Conservation (phyloP, 2,329 filamentous ascomycete genomes). For the Emmonsiellopsis sp. region DNA sequence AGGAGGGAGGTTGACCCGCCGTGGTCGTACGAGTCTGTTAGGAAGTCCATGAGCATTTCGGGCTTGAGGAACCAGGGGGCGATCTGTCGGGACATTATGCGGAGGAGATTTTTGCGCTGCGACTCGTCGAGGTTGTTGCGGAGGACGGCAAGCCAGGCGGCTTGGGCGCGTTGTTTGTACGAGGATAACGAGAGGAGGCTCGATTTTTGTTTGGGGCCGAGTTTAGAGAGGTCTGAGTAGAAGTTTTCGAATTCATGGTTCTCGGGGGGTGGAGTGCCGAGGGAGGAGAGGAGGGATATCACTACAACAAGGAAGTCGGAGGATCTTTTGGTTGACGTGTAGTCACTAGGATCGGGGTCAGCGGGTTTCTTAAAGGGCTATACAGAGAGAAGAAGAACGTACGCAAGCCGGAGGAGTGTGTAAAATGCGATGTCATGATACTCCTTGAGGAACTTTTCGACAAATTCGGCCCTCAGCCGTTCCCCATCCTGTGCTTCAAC, state of each 20-base stretch:
- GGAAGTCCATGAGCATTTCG: constrained; percentile 87
- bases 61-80: constrained; percentile 83
- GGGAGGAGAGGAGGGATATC: constrained; percentile 31
- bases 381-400: constrained; percentile 26
- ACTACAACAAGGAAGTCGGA: constrained; percentile 25
- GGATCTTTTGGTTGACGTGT: constrained; percentile 19
- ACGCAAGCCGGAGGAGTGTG: constrained; percentile 67
- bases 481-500: constrained; percentile 49
- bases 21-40: constrained; percentile 85
- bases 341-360: constrained; percentile 22
- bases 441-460: constrained; percentile 66
- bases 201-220: constrained; percentile 50
- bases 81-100: constrained; percentile 65
- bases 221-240: constrained; percentile 41
- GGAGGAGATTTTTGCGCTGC: constrained; percentile 70
- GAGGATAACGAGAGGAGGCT: constrained; percentile 54
- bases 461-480: constrained; percentile 59
- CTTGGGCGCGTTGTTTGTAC: constrained; percentile 72
- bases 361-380: background rate
- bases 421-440: constrained; percentile 80
- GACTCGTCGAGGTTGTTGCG: constrained; percentile 54
- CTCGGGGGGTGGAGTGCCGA: constrained; percentile 58
- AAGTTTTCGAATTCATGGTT: constrained; percentile 28
- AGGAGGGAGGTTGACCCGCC: constrained; percentile 81
- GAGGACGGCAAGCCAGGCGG: constrained; percentile 76